phyloP scores from a whole-genome alignment of 768 basidiomycete species.

The Mycena olivaceomarginata region DNA sequence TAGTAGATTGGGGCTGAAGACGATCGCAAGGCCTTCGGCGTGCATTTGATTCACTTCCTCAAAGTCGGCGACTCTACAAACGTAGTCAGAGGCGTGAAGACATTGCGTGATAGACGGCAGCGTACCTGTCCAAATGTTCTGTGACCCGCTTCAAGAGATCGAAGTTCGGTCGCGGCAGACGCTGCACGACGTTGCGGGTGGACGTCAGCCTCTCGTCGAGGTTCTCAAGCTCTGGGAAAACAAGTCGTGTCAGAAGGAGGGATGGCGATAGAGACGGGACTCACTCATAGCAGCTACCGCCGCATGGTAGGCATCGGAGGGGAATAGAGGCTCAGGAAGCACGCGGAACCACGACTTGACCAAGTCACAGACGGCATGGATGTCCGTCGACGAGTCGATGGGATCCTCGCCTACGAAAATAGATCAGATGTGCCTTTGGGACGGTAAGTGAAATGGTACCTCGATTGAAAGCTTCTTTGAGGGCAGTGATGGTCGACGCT shows the following conservation, averaged over 20 bases:
- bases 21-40: conserved; percentile 88
- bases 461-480: conserved; percentile 86
- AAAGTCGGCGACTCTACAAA: conserved; percentile 85
- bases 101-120: conserved; percentile 22
- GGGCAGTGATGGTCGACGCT: conserved; percentile 76
- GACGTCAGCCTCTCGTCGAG: conserved; percentile 78
- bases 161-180: conserved; percentile 84
- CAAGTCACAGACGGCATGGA: conserved; percentile 90
- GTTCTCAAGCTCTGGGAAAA: conserved; percentile 77
- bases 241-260: not conserved
- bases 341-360: conserved; percentile 92
- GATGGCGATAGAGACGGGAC: conserved; percentile 47
- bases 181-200: conserved; percentile 81
- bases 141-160: conserved; percentile 86
- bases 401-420: conserved; percentile 74
- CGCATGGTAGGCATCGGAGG: conserved; percentile 78
- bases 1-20: conserved; percentile 89
- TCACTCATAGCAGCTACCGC: conserved; percentile 84
- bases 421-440: conserved; percentile 4
- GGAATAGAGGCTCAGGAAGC: conserved; percentile 88
- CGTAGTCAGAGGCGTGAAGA: not conserved
- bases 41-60: conserved; percentile 96
- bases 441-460: conserved; percentile 59
- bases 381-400: conserved; percentile 77
- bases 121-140: conserved; percentile 88